Evolutionary conservation across 2,329 filamentous ascomycete species (phyloP).

Genomic region (Penicillium occitanis): DNA sequence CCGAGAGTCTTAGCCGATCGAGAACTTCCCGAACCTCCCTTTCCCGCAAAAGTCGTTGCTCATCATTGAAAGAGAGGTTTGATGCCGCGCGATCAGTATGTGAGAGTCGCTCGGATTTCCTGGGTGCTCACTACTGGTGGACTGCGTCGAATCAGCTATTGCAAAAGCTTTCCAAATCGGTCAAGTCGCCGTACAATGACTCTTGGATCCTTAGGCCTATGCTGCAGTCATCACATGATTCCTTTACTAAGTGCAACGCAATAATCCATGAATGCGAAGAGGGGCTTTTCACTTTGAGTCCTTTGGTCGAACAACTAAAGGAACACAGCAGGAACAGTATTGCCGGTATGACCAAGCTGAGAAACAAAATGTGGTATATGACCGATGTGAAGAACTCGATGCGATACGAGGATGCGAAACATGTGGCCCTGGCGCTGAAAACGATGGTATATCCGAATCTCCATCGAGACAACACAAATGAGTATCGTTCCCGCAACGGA

Average conservation of each 20-base stretch:
- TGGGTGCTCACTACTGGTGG: slow-evolving; percentile 82
- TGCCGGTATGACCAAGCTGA: slow-evolving; percentile 68
- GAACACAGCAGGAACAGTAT: slow-evolving; percentile 72
- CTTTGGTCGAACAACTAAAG: slow-evolving; percentile 76
- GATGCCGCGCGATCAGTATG: slow-evolving; percentile 75
- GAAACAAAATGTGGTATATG: slow-evolving; percentile 99
- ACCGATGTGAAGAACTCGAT: slow-evolving; percentile 89
- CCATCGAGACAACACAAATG: slow-evolving; percentile 30
- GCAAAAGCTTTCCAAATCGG: slow-evolving; percentile 58
- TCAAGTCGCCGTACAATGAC: slow-evolving; percentile 56
- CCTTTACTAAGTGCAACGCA: slow-evolving; percentile 33
- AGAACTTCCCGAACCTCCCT: slow-evolving; percentile 24
- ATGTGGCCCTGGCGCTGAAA: slow-evolving; percentile 82
- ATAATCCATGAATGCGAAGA: slow-evolving; percentile 40
- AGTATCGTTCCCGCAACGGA: slow-evolving; percentile 41
- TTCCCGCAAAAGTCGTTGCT: slow-evolving; percentile 14
- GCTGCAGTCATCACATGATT: slow-evolving; percentile 57
- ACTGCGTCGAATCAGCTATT: slow-evolving; percentile 74
- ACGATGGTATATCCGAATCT: slow-evolving; percentile 69
- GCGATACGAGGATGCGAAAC: slow-evolving; percentile 80
- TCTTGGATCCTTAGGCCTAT: slow-evolving; percentile 70
- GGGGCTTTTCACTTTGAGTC: slow-evolving; percentile 74
- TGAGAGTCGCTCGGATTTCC: slow-evolving; percentile 75
- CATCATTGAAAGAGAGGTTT: slow-evolving; percentile 39
- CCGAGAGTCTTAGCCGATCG: slow-evolving; percentile 68